These are phyloP conservation scores for Lasiosphaeria miniovina DNA, from an alignment of 495 filamentous ascomycete genomes.

Conservation along the genomic window DNA sequence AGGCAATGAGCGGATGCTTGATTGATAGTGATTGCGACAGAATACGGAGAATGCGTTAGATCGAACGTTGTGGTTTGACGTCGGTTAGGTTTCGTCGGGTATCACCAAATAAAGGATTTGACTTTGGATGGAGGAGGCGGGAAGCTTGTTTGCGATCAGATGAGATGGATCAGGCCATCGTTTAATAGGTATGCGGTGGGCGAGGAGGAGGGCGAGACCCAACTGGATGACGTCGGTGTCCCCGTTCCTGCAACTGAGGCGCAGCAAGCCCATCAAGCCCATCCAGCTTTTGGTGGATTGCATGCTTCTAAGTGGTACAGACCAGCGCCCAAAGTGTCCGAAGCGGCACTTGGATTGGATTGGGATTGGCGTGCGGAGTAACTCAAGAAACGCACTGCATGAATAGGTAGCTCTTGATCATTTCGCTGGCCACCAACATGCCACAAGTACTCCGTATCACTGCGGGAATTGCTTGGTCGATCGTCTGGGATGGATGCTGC, in stretches of 20 bases:
- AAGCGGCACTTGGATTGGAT: too few species aligned
- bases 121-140: not conserved
- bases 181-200: conserved; percentile 17
- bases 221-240: conserved; percentile 27
- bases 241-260: conserved; percentile 11
- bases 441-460: too few species aligned
- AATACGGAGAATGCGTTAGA: not conserved
- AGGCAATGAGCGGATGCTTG: not conserved
- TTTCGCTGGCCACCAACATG: too few species aligned
- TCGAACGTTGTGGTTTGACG: not conserved
- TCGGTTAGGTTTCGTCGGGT: not conserved
- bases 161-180: conserved; percentile 12
- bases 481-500: too few species aligned
- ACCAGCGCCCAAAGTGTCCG: not conserved
- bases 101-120: conserved; percentile 8
- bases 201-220: conserved; percentile 3
- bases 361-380: too few species aligned
- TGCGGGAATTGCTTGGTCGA: too few species aligned
- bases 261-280: not conserved
- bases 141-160: conserved; percentile 1
- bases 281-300: not conserved
- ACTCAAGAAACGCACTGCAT: too few species aligned
- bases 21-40: not conserved
- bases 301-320: not conserved
- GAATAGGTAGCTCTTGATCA: too few species aligned